Conservation (phyloP, 495 filamentous ascomycete species). For the Glonium stellatum region DNA sequence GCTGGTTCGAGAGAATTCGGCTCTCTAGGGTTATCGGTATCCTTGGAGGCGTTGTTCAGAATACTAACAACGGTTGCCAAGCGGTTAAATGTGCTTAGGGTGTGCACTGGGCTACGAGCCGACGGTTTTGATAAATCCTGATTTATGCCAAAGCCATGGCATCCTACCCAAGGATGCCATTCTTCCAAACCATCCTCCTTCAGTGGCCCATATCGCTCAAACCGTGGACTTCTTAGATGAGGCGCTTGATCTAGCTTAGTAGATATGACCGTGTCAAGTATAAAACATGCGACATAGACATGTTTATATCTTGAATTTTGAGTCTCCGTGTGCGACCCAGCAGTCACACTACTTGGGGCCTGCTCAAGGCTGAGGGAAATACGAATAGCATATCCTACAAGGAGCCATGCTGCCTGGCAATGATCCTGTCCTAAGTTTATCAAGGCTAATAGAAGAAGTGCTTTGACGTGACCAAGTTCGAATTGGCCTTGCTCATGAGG, state of each 20-base stretch:
- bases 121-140: slow-evolving; percentile 24
- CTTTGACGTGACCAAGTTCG: slow-evolving; percentile 56
- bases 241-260: slow-evolving; percentile 47
- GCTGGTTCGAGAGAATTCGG: neutral
- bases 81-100: slow-evolving; percentile 57
- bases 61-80: slow-evolving; percentile 45
- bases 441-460: slow-evolving; percentile 54
- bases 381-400: slow-evolving; percentile 56
- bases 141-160: slow-evolving; percentile 39
- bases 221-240: slow-evolving; percentile 46
- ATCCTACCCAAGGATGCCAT: slow-evolving; percentile 63
- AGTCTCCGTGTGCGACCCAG: neutral
- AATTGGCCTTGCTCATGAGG: slow-evolving; percentile 52
- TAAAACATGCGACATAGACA: slow-evolving; percentile 55
- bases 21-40: neutral
- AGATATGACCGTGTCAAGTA: slow-evolving; percentile 59
- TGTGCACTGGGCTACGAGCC: slow-evolving; percentile 47
- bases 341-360: slow-evolving; percentile 25
- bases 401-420: slow-evolving; percentile 51
- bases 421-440: slow-evolving; percentile 52
- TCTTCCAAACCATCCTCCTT: slow-evolving; percentile 63
- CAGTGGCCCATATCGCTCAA: slow-evolving; percentile 41
- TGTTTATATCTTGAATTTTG: slow-evolving; percentile 42
- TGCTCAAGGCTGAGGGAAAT: slow-evolving; percentile 48
- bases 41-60: slow-evolving; percentile 35